A percentile compares a stretch with the other conserved stretches of the same genome.
Evolutionary conservation across 2,329 filamentous ascomycete genomes (phyloP).

Genomic region (Verticillium isaacii): DNA sequence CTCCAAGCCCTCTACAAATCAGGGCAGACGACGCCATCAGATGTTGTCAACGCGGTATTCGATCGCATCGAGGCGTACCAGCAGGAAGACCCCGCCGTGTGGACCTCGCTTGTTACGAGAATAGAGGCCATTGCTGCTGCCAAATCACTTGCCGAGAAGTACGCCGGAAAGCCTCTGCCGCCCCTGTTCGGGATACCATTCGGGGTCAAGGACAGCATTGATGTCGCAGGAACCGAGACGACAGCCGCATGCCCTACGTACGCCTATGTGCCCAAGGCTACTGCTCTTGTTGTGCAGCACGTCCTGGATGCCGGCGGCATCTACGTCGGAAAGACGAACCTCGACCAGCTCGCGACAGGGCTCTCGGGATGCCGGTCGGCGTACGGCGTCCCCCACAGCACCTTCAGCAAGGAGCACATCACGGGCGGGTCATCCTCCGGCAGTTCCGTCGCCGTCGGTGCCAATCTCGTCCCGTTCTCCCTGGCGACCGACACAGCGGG

Average conservation of each 20-base stretch:
- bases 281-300: constrained; percentile 39
- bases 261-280: constrained; percentile 39
- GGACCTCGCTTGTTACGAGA: constrained; percentile 29
- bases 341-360: constrained; percentile 60
- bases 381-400: constrained; percentile 42
- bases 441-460: constrained; percentile 47
- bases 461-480: constrained; percentile 48
- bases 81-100: constrained; percentile 41
- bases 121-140: constrained; percentile 34
- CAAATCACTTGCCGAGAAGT: constrained; percentile 31
- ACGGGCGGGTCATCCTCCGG: constrained; percentile 52
- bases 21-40: constrained; percentile 33
- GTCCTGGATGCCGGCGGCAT: constrained; percentile 47
- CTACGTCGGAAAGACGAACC: constrained; percentile 52
- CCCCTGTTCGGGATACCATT: constrained; percentile 53
- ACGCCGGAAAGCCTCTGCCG: constrained; percentile 32
- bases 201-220: constrained; percentile 52
- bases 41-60: constrained; percentile 37
- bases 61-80: constrained; percentile 32
- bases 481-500: constrained; percentile 54
- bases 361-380: constrained; percentile 54
- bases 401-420: constrained; percentile 19
- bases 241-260: constrained; percentile 47
- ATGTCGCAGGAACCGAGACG: constrained; percentile 43
- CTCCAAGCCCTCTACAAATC: constrained; percentile 37